These are phyloP conservation scores for Pittosporum tobira DNA, from an alignment of 129 eudicot genomes.

Conservation along the genomic window DNA sequence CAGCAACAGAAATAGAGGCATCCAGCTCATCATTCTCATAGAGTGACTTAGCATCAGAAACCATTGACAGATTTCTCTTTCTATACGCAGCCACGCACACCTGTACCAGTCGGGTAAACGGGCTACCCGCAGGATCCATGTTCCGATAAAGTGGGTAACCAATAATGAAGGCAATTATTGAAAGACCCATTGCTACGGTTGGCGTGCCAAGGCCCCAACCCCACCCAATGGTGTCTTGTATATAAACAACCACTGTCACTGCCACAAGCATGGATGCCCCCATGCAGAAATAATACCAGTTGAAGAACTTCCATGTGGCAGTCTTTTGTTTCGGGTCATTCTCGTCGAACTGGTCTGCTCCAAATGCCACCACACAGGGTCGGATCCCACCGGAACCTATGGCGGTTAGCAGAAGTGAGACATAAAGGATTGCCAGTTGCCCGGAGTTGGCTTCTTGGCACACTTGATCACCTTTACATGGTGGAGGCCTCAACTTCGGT, in stretches of 20 bases:
- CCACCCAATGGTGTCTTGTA: conserved; percentile 87
- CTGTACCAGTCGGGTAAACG: conserved; percentile 82
- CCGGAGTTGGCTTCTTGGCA: conserved; percentile 55
- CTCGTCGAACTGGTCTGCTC: conserved; percentile 84
- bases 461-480: conserved; percentile 31
- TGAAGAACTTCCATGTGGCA: conserved; percentile 80
- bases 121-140: conserved; percentile 84
- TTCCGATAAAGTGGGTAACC: conserved; percentile 76
- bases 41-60: conserved; percentile 41
- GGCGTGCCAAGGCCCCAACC: conserved; percentile 95
- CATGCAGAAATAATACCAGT: conserved; percentile 90
- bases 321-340: conserved; percentile 54
- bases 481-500: conserved; percentile 67
- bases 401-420: conserved; percentile 58
- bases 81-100: conserved; percentile 75
- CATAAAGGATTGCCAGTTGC: conserved; percentile 65
- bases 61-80: conserved; percentile 66
- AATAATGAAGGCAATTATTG: conserved; percentile 43
- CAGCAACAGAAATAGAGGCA: conserved; percentile 65
- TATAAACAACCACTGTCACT: conserved; percentile 66
- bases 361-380: conserved; percentile 92
- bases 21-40: conserved; percentile 78
- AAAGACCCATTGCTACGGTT: conserved; percentile 53
- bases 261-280: conserved; percentile 74
- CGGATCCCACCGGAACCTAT: conserved; percentile 89